These are phyloP conservation scores for Oryza glaberrima DNA, from an alignment of 176 grass and related monocot genomes.

Conservation along the genomic window DNA sequence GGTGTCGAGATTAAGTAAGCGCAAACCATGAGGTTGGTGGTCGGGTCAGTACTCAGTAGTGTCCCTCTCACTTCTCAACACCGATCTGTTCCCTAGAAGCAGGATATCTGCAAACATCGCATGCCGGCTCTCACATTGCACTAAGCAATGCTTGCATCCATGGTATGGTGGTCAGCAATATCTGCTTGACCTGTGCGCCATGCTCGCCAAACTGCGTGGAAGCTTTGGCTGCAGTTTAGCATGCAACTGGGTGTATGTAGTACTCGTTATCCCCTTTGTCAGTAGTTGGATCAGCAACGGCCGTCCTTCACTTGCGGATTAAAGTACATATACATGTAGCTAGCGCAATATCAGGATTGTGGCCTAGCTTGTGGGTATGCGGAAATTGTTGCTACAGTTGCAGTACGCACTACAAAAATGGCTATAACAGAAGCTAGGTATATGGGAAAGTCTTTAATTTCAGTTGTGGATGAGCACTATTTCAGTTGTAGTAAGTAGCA, in stretches of 20 bases:
- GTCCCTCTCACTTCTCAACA: constrained; percentile 23
- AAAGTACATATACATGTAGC: not conserved
- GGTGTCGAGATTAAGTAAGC: constrained; percentile 25
- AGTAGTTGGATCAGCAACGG: constrained; percentile 20
- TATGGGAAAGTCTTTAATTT: too few relatives aligned
- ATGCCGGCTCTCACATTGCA: constrained; percentile 4
- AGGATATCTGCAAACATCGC: constrained; percentile 31
- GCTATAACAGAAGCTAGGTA: not conserved
- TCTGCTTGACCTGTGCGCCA: constrained; percentile 20
- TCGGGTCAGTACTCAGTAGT: constrained; percentile 15
- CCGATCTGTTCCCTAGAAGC: constrained; percentile 31
- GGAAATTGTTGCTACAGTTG: constrained; percentile 9
- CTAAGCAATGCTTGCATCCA: not conserved
- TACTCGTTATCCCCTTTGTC: constrained; percentile 12
- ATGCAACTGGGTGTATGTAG: constrained; percentile 16
- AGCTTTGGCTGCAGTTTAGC: constrained; percentile 22
- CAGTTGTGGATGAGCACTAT: too few relatives aligned
- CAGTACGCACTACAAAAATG: not conserved
- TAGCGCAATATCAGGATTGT: not conserved
- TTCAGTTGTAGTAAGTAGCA: not conserved
- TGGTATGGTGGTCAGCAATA: constrained; percentile 40
- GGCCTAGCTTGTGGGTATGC: not conserved
- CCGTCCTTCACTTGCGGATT: not conserved
- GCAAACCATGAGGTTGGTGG: constrained; percentile 24
- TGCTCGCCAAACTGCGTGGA: constrained; percentile 32